These are phyloP conservation scores for Colletotrichum navitas DNA, from an alignment of 2,329 filamentous ascomycete species.

Conservation along the genomic window DNA sequence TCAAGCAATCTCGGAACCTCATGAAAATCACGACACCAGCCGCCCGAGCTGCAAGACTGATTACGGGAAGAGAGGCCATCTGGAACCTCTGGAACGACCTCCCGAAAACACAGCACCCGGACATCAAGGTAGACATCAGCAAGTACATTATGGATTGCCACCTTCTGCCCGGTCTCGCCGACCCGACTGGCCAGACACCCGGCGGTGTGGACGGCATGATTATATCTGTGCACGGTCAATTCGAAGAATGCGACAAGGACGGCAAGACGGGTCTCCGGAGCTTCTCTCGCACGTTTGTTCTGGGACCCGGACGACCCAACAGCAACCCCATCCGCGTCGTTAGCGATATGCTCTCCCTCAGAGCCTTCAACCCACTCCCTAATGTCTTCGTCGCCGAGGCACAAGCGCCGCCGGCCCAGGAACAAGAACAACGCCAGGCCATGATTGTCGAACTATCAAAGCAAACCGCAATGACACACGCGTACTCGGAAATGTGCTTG, in stretches of 20 bases:
- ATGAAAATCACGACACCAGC: slow-evolving; percentile 73
- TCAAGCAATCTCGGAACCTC: slow-evolving; percentile 83
- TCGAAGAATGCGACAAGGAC: slow-evolving; percentile 77
- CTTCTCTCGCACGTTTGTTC: slow-evolving; percentile 84
- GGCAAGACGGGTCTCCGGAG: slow-evolving; percentile 75
- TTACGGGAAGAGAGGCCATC: slow-evolving; percentile 74
- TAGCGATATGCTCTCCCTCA: slow-evolving; percentile 82
- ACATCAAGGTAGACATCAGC: slow-evolving; percentile 73
- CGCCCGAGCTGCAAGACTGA: slow-evolving; percentile 74
- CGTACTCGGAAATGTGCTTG: slow-evolving; percentile 86
- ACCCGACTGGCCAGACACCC: slow-evolving; percentile 73
- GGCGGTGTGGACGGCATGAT: slow-evolving; percentile 81
- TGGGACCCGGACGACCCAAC: slow-evolving; percentile 79
- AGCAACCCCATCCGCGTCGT: slow-evolving; percentile 78
- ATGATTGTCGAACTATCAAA: slow-evolving; percentile 81
- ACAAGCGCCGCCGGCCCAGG: slow-evolving; percentile 46
- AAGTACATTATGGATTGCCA: slow-evolving; percentile 90
- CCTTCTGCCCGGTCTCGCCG: slow-evolving; percentile 76
- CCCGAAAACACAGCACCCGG: slow-evolving; percentile 80
- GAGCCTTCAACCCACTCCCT: slow-evolving; percentile 70
- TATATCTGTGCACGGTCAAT: slow-evolving; percentile 85
- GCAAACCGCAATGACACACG: slow-evolving; percentile 82
- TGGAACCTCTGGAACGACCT: slow-evolving; percentile 76
- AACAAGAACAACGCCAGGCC: slow-evolving; percentile 68
- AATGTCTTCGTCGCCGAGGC: slow-evolving; percentile 53